Percentiles rank a stretch among this genome's conserved stretches.
Evolutionary conservation across 2,329 filamentous ascomycete genomes (phyloP).

Genomic region (Aspergillus spinulosporus): DNA sequence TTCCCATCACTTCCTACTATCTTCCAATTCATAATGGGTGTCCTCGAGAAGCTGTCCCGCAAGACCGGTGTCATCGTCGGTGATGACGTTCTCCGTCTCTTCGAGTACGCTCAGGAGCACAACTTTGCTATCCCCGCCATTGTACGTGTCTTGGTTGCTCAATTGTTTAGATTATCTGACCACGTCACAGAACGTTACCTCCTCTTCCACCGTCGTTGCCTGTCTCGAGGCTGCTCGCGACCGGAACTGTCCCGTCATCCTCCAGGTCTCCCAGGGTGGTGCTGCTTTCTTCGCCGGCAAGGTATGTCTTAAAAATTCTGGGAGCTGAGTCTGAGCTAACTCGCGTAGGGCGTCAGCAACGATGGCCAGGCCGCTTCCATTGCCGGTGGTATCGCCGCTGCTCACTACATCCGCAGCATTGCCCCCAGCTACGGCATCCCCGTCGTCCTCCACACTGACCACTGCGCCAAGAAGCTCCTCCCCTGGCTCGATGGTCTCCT

Average conservation of each 20-base stretch:
- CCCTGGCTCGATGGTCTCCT: slow-evolving; percentile 97
- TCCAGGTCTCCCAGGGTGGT: slow-evolving; percentile 92
- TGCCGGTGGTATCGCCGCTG: slow-evolving; percentile 80
- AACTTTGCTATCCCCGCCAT: slow-evolving; percentile 86
- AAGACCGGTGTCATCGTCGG: slow-evolving; percentile 68
- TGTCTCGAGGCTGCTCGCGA: slow-evolving; percentile 93
- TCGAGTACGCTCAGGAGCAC: slow-evolving; percentile 86
- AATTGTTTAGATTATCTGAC: not conserved
- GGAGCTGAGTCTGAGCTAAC: not conserved
- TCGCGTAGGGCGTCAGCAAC: slow-evolving; percentile 69
- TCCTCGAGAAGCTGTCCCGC: slow-evolving; percentile 58
- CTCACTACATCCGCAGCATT: slow-evolving; percentile 88
- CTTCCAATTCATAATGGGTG: slow-evolving; percentile 42
- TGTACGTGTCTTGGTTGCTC: slow-evolving; percentile 35
- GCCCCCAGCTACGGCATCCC: slow-evolving; percentile 86
- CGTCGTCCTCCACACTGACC: slow-evolving; percentile 93
- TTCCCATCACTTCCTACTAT: not conserved
- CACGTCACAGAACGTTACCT: slow-evolving; percentile 75
- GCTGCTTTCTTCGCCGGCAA: slow-evolving; percentile 91
- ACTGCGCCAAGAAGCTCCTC: slow-evolving; percentile 99
- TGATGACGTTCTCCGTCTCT: slow-evolving; percentile 69
- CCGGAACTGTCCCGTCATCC: slow-evolving; percentile 84
- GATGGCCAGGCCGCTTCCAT: slow-evolving; percentile 84
- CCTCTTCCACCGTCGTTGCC: slow-evolving; percentile 81
- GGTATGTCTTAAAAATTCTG: slow-evolving; percentile 47